Evolutionary conservation across 1,284 basidiomycete species (phyloP), one percentile per base, ranked within the genome.

Genomic region (Papiliotrema nemorosa): DNA sequence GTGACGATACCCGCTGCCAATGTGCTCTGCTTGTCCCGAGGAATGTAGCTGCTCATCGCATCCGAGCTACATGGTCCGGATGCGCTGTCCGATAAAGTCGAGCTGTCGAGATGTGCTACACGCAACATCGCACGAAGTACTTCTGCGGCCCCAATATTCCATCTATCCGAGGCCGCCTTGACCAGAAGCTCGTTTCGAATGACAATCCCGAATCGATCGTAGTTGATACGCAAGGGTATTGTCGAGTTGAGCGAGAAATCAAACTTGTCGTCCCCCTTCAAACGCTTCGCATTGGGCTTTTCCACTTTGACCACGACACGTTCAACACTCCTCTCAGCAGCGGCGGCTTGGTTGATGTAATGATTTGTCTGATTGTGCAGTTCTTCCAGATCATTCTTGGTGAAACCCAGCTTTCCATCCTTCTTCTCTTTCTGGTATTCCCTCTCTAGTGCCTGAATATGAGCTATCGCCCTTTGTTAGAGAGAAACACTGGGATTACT

Each of bases 111-210:
- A 3, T 27, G 20, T 2, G 84, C 85, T 1, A 84, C 79, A 60
- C 84, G 84, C 36, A 94, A 75, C 16, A 83, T 77, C 0, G 86
- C 85, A 48, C 80, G 81, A 55, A 93, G 74, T 2, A 93, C 85
- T 4, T 80, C 66, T 2, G 84, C 86, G 9, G 88, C 83, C 16
- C 82, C 79, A 21, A 79, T 76, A 59, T 94, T 94, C 74, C 82
- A 93, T 35, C 87, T 81, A 62, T 90, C 87, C 54, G 79, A 77
- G 0, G 82, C 87, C 12, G 87, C 85, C 42, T 79, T 78, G 57
- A 85, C 83, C 48, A 94, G 82, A 44, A 94, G 78, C 70, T 86
- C 80, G 72, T 96, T 93, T 31, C 94, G 86, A 44, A 97, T 84
- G 62, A 90, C 85, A 29, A 92, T 79, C 60, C 89, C 85, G 74